Evolutionary conservation across 176 grass and related monocot genomes (phyloP), one percentile per base, ranked within the genome.

Genomic region (Secale cereale): DNA sequence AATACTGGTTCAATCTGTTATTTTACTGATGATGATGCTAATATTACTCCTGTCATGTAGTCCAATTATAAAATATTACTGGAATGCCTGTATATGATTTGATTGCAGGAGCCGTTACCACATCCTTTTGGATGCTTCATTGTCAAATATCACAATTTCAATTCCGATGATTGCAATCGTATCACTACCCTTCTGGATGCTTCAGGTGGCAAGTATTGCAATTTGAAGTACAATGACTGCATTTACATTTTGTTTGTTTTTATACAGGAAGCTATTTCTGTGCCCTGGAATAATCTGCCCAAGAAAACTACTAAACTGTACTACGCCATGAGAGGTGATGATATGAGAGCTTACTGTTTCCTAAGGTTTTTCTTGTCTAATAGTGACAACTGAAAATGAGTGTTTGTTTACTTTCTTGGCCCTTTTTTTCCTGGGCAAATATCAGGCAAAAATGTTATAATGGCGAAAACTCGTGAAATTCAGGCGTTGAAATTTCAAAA

Each of bases 271-370:
- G 97, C 97, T 87, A 91, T 91, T 68, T 89, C 79, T 25, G 65
- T 92, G 73, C 79, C 88, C n/a, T 99, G 97, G 97, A 94, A 48
- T 77, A 76, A 85, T 92, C 87, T 96, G 61, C 88, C 90, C 14
- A 94, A 73, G 77, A 96, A 33, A 90, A 89, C 89, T 46, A 10
- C 83, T 82, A 99, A 96, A 83, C 70, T 96, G 69, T 94, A 87
- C 72, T 94, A 88, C 68, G 88, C 93, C 63, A 83, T 94, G 88
- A 90, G 97, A 99, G 91, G 97, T 81, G 48, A 85, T 48, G 60
- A 56, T 79, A 14, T 19, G n/a, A 64, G 7, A 64, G 16, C 48
- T 7, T 7, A 43, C 3, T 25, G 6, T 76, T 37, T 65, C 30
- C 25, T 64, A 36, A 71, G 30, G 32, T 26, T 54, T 43, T 36